phyloP scores from a whole-genome alignment of 495 filamentous ascomycete species.

The Niebla homalea region DNA sequence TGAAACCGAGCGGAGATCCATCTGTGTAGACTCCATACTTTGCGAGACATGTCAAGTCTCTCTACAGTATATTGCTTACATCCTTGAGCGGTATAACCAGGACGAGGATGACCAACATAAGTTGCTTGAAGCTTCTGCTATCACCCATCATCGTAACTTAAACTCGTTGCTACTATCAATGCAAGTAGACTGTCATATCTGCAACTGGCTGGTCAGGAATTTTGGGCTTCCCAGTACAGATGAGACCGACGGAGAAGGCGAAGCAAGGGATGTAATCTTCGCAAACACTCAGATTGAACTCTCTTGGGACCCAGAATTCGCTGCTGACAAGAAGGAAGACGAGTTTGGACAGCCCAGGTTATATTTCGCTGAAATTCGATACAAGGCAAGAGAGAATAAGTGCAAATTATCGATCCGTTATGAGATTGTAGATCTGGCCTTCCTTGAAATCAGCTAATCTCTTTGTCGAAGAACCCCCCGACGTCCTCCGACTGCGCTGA shows the following conservation, averaged over 20 bases:
- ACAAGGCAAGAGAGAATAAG: not conserved
- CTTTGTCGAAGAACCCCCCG: not conserved
- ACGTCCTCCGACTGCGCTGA: not conserved
- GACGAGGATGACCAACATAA: not conserved
- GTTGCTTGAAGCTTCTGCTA: not conserved
- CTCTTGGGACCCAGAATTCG: not conserved
- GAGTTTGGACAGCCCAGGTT: not conserved
- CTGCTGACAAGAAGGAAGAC: not conserved
- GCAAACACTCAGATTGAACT: not conserved
- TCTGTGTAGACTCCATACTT: not conserved
- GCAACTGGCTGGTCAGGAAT: not conserved
- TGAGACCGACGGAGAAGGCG: not conserved
- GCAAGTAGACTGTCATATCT: not conserved
- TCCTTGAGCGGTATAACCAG: not conserved
- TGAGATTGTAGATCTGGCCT: not conserved
- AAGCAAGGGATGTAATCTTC: not conserved
- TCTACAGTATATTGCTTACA: not conserved
- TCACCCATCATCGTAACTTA: not conserved
- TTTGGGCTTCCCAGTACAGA: not conserved
- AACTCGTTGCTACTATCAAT: not conserved
- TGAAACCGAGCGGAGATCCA: not conserved
- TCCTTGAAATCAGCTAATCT: not conserved
- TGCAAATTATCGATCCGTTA: not conserved
- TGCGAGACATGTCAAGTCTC: not conserved
- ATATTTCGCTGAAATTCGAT: not conserved